Percentiles rank a stretch among this genome's conserved stretches.
Evolutionary conservation across 495 filamentous ascomycete genomes (phyloP).

Genomic region (Talaromyces liani): DNA sequence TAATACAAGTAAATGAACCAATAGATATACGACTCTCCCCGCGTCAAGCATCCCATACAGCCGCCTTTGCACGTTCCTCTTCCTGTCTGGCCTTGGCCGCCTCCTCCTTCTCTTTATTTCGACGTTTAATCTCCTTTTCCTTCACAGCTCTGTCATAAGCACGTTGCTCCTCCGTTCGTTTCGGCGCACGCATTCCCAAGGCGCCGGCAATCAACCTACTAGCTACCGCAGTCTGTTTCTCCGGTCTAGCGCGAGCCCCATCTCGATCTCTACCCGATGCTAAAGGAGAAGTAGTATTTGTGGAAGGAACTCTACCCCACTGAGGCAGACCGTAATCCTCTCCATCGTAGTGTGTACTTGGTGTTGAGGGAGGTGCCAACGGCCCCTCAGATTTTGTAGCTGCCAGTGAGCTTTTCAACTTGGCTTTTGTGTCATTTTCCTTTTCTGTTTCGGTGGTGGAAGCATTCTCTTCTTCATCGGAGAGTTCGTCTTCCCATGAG

Average conservation of each 20-base stretch:
- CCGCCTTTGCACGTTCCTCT: slow-evolving; percentile 60
- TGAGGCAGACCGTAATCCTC: not conserved
- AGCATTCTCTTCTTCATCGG: slow-evolving; percentile 11
- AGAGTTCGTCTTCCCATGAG: slow-evolving; percentile 79
- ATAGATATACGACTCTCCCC: not conserved
- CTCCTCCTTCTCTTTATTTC: slow-evolving; percentile 65
- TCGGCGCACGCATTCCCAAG: slow-evolving; percentile 73
- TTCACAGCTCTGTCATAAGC: slow-evolving; percentile 79
- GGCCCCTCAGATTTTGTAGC: slow-evolving; percentile 33
- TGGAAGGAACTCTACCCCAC: not conserved
- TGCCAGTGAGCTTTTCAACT: slow-evolving; percentile 19
- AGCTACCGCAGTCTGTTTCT: slow-evolving; percentile 90
- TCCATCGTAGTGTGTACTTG: slow-evolving; percentile 32
- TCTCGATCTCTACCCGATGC: not conserved
- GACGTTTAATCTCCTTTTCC: slow-evolving; percentile 74
- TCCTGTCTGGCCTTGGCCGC: slow-evolving; percentile 57
- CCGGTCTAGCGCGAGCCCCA: slow-evolving; percentile 46
- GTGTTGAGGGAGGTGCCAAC: slow-evolving; percentile 53
- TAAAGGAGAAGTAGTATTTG: slow-evolving; percentile 13
- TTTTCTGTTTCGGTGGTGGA: slow-evolving; percentile 30
- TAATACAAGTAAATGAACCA: slow-evolving; percentile 6
- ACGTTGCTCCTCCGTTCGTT: slow-evolving; percentile 77
- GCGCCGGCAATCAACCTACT: slow-evolving; percentile 84
- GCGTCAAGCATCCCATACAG: slow-evolving; percentile 74
- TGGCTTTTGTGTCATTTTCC: slow-evolving; percentile 12